Percentiles rank a stretch among this genome's conserved stretches.
These are phyloP conservation scores for Polyporus tsugae DNA, from an alignment of 1,284 basidiomycete species.

Conservation along the genomic window DNA sequence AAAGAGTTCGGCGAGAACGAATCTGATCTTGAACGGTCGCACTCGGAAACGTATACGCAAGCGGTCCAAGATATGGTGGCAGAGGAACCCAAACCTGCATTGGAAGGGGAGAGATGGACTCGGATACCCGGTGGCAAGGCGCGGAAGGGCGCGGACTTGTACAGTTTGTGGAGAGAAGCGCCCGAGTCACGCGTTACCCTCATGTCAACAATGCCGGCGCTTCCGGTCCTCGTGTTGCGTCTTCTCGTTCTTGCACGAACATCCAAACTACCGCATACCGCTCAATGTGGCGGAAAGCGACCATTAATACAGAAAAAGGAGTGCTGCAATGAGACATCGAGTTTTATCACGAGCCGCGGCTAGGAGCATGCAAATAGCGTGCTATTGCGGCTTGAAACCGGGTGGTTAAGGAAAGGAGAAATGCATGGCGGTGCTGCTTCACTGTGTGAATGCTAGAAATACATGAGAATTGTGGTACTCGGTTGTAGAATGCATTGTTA, in stretches of 20 bases:
- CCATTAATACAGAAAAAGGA: neutral
- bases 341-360: neutral
- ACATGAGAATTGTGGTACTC: neutral
- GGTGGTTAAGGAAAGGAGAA: neutral
- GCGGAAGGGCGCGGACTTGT: no score
- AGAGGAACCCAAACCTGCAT: no score
- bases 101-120: no score
- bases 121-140: no score
- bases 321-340: neutral
- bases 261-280: neutral
- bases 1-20: no score
- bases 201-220: conserved; percentile 8
- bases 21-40: no score
- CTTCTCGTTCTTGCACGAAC: conserved; percentile 2
- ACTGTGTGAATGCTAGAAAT: neutral
- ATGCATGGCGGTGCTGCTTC: conserved; percentile 5
- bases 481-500: neutral
- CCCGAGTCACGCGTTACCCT: conserved; percentile 6
- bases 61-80: no score
- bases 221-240: neutral
- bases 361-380: neutral
- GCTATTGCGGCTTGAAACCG: neutral
- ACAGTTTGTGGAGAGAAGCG: neutral
- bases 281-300: neutral
- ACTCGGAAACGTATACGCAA: no score